Evolutionary conservation across 1,284 basidiomycete genomes (phyloP), one percentile per base, ranked within the genome.

Genomic region (Tilletia walkeri): DNA sequence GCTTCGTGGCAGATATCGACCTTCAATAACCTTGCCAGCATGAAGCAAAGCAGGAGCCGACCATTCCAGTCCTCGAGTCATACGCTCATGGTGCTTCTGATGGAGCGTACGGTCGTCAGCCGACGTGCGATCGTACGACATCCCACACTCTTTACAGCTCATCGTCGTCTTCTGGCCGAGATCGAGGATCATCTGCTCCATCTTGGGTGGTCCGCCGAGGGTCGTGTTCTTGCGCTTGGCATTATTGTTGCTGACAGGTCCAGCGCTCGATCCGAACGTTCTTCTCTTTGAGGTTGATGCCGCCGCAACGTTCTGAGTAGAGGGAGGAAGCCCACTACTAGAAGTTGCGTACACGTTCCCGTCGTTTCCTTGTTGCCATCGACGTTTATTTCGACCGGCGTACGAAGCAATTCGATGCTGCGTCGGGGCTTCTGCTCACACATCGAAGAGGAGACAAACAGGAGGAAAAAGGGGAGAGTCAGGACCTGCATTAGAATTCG

Each of bases 181-280:
- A 59, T 80, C 79, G 47, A 80, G 70, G 20, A 78, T 76, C 54
- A 80, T 69, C 66, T 80, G 79, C 56, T 80, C 78, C 7, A 72
- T 45, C 41, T 45, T 45, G 24, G 24, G 1, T 30, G 24, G 24
- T 30, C 41, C 41, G 6, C 41, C 41, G 41, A 7, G 41, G 41
- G 0, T 45, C 41, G 9, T 45, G 41, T 45, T 45, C 3, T 14
- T 30, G 24, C 24, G 24, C 24, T 30, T 30, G 24, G 24, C 24
- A 30, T 45, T 45, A 3, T 45, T 45, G 3, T 45, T 14, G 14
- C 3, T 45, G 41, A 45, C 14, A 30, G 24, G 24, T 30, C 24
- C 24, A 30, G 24, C 24, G 24, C 24, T 30, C 24, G 24, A 30
- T 30, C 24, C 24, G 24, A 30, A 1, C 1, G 24, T 1, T 30